Evolutionary conservation across 768 basidiomycete genomes (phyloP), one percentile per base, ranked within the genome.

Genomic region (Guyanaporus albipodus): DNA sequence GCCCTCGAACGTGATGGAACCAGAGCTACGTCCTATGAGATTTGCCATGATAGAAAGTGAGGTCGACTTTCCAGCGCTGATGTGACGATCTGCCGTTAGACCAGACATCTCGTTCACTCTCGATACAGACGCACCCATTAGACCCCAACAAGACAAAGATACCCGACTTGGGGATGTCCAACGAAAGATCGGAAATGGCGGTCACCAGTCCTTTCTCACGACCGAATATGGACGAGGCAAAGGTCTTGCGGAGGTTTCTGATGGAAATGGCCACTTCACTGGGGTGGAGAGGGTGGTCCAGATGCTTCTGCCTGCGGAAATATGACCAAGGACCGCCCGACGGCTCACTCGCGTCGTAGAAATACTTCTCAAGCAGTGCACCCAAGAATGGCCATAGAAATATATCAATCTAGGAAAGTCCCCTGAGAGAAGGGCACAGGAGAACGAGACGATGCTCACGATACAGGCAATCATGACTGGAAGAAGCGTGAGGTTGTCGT

Each of bases 121-220:
- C 2, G 11, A n/a, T 3, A n/a, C n/a, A 22, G 1, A 57, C 67
- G 26, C 21, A 70, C 81, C 83, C 84, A 50, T 87, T 86, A 2
- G 85, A 80, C 22, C 87, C 87, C 10, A 89, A 67, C 8, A 90
- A 69, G 23, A 88, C 85, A 56, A 81, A 89, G n/a, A 89, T 87
- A 8, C 87, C 86, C 6, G 67, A 71, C 55, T 80, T 80, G 2
- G 87, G 87, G 10, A 91, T 73, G 52, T 84, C 76, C 32, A 90
- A 61, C 6, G 78, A 80, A 23, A 91, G 74, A 49, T 86, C 79
- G 2, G 70, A 67, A 23, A 90, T 75, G 2, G 88, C 87, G 8
- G 74, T 79, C 6, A 89, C 77, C 4, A 59, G 53, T 6, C 66
- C 66, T 45, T 78, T 77, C 38, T 69, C 69, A 27, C 72, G 68